Evolutionary conservation across 2,329 filamentous ascomycete species (phyloP).

Genomic region (Epichloe sp.): DNA sequence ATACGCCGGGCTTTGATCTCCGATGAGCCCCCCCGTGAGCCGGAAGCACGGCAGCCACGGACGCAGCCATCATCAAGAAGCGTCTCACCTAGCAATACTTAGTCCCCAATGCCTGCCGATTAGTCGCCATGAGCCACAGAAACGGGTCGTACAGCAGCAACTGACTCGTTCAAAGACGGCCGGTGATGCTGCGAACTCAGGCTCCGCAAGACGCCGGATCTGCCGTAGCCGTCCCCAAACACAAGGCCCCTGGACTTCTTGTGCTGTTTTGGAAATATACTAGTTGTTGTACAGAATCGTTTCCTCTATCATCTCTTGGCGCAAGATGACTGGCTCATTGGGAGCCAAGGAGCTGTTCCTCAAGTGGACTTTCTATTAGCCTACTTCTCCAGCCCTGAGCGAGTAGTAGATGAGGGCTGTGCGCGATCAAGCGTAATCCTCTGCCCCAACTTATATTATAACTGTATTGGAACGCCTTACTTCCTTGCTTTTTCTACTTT

Average conservation of each 20-base stretch:
- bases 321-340: not conserved
- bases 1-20: not conserved
- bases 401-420: not conserved
- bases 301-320: not conserved
- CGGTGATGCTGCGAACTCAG: not conserved
- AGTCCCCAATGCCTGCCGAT: not conserved
- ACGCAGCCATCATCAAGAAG: not conserved
- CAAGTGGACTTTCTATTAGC: not conserved
- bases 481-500: not conserved
- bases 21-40: not conserved
- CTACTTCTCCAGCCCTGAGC: not conserved
- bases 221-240: not conserved
- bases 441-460: not conserved
- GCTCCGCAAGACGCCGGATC: not conserved
- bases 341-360: not conserved
- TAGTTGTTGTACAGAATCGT: not conserved
- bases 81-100: not conserved
- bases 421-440: not conserved
- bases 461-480: not conserved
- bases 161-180: not conserved
- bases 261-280: not conserved
- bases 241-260: not conserved
- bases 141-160: not conserved
- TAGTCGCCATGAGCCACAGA: not conserved
- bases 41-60: not conserved